These are phyloP conservation scores for Aspergillus pseudoglaucus DNA, from an alignment of 2,329 filamentous ascomycete species.

Conservation along the genomic window DNA sequence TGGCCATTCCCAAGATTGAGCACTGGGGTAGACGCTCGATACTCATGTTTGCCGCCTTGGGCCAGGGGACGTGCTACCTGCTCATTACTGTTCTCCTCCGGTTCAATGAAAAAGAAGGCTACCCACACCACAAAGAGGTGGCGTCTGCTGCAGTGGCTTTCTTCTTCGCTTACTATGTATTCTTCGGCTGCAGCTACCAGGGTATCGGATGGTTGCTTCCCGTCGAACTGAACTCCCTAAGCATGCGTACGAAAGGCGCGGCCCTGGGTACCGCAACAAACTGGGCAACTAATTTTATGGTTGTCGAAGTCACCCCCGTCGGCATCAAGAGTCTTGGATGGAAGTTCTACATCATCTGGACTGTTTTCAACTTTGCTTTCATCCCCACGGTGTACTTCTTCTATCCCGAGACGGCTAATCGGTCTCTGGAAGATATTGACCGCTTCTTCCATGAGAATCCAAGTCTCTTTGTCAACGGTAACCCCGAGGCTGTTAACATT, in stretches of 20 bases:
- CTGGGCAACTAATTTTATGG: constrained; percentile 27
- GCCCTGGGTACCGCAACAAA: constrained; percentile 26
- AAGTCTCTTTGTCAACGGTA: constrained; percentile 2
- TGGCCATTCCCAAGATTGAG: constrained; percentile 43
- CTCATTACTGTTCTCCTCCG: constrained; percentile 41
- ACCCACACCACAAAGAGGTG: constrained; percentile 35
- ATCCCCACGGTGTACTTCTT: constrained; percentile 25
- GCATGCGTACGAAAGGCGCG: constrained; percentile 29
- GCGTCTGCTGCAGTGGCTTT: constrained; percentile 45
- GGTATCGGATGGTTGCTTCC: constrained; percentile 35
- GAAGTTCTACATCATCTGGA: constrained; percentile 26
- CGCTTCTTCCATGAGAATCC: constrained; percentile 21
- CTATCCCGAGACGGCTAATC: constrained; percentile 26
- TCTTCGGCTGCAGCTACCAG: constrained; percentile 34
- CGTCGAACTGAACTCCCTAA: constrained; percentile 29
- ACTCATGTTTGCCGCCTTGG: constrained; percentile 45
- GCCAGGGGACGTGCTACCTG: constrained; percentile 46
- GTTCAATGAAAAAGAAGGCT: constrained; percentile 13
- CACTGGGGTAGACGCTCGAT: constrained; percentile 43
- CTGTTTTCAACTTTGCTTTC: constrained; percentile 19
- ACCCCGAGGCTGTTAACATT: constrained; percentile 5
- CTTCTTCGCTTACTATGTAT: constrained; percentile 36
- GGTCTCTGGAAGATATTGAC: constrained; percentile 27
- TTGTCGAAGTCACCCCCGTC: constrained; percentile 27
- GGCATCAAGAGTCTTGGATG: constrained; percentile 27